Evolutionary conservation across 2,329 filamentous ascomycete genomes (phyloP).

Genomic region (Chlorencoelia australis): DNA sequence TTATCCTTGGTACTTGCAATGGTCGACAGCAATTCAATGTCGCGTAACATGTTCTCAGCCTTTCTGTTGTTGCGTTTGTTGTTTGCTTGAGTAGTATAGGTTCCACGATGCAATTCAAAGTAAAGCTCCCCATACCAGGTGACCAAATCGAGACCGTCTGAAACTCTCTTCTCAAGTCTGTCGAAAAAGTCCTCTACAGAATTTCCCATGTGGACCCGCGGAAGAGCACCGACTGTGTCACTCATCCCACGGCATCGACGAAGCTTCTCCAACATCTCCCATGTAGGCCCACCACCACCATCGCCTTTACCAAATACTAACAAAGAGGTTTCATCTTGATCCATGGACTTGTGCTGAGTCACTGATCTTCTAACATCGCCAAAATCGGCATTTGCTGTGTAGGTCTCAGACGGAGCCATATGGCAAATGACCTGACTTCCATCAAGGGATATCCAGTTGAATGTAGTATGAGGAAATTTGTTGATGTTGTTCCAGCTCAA

Average conservation of each 20-base stretch:
- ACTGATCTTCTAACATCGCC: slow-evolving; percentile 87
- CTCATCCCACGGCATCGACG: slow-evolving; percentile 83
- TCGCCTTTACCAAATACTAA: slow-evolving; percentile 96
- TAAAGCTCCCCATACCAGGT: slow-evolving; percentile 99
- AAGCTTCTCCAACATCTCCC: slow-evolving; percentile 89
- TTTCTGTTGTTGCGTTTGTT: slow-evolving; percentile 93
- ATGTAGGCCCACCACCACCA: slow-evolving; percentile 89
- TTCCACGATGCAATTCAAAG: slow-evolving; percentile 93
- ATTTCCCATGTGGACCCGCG: slow-evolving; percentile 77
- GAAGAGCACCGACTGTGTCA: slow-evolving; percentile 74
- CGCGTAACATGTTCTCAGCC: slow-evolving; percentile 73
- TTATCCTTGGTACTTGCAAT: slow-evolving; percentile 62
- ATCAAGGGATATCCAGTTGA: slow-evolving; percentile 95
- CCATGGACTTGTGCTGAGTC: slow-evolving; percentile 88
- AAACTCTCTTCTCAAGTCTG: slow-evolving; percentile 66
- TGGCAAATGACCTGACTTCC: slow-evolving; percentile 96
- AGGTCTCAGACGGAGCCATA: slow-evolving; percentile 93
- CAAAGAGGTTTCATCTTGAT: slow-evolving; percentile 81
- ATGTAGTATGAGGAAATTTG: slow-evolving; percentile 95
- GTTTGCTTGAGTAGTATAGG: slow-evolving; percentile 94
- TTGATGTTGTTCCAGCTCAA: slow-evolving; percentile 99
- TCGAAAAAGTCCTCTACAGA: slow-evolving; percentile 95
- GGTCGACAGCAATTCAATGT: slow-evolving; percentile 81
- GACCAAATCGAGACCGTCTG: slow-evolving; percentile 53
- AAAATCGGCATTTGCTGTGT: slow-evolving; percentile 89